These are phyloP conservation scores for Cyclotella choctawhatcheeana DNA, from an alignment of 108 stramenopile species.

Conservation along the genomic window DNA sequence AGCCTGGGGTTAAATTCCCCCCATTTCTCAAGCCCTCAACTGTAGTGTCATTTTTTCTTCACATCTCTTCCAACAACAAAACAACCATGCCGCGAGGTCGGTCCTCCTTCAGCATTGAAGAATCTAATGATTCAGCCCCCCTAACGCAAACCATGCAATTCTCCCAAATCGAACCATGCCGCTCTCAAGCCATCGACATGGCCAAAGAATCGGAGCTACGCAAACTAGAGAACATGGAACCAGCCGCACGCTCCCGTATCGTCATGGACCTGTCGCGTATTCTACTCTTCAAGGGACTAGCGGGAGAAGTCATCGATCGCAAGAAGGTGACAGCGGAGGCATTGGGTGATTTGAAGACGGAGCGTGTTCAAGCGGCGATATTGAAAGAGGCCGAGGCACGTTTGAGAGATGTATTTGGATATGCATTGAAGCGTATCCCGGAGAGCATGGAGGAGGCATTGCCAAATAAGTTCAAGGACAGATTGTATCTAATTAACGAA, in stretches of 20 bases:
- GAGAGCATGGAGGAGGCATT: slow-evolving; percentile 61
- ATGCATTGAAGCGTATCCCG: slow-evolving; percentile 63
- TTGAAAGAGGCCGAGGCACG: slow-evolving; percentile 65
- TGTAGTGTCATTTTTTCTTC: too few species aligned
- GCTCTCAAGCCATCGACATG: slow-evolving; percentile 60
- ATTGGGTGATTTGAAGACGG: slow-evolving; percentile 44
- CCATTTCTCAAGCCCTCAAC: too few species aligned
- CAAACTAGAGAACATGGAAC: slow-evolving; percentile 61
- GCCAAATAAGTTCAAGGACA: slow-evolving; percentile 69
- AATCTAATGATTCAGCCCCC: not conserved
- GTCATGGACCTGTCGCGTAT: slow-evolving; percentile 62
- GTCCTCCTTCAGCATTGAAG: slow-evolving; percentile 3
- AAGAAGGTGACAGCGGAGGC: slow-evolving; percentile 74
- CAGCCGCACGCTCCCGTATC: slow-evolving; percentile 59
- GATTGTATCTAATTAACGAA: slow-evolving; percentile 73
- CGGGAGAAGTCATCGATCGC: slow-evolving; percentile 78
- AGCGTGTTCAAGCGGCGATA: slow-evolving; percentile 54
- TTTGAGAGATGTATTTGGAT: slow-evolving; percentile 78
- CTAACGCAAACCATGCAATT: slow-evolving; percentile 36
- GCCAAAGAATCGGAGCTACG: slow-evolving; percentile 52
- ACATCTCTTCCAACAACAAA: not conserved
- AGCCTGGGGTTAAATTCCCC: too few species aligned
- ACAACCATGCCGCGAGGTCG: slow-evolving; percentile 11
- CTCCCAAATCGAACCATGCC: slow-evolving; percentile 66
- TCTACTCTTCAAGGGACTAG: slow-evolving; percentile 77